phyloP scores from a whole-genome alignment of 176 grass and related monocot species.

The Guadua angustifolia region DNA sequence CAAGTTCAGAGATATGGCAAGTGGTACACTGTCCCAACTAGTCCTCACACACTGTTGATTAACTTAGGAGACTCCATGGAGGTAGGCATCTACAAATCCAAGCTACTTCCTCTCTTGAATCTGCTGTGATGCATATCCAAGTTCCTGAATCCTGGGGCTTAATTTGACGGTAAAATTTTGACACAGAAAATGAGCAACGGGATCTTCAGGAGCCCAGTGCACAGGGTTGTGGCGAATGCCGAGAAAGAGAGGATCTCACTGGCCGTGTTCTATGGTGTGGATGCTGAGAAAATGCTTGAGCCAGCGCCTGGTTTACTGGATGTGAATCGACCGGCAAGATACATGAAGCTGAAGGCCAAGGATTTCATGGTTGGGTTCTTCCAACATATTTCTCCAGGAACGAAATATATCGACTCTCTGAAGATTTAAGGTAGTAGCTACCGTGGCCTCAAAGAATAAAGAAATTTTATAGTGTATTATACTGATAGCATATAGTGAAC shows the following conservation, averaged over 20 bases:
- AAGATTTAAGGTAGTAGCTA: too few species aligned
- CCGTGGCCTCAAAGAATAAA: too few species aligned
- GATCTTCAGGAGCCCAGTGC: conserved; percentile 43
- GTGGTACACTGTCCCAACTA: conserved; percentile 47
- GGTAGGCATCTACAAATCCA: conserved; percentile 32
- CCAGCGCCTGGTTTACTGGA: conserved; percentile 41
- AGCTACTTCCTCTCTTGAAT: not conserved
- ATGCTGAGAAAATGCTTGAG: conserved; percentile 38
- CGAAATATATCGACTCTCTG: too few species aligned
- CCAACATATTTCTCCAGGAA: conserved; percentile 13
- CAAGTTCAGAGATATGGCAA: conserved; percentile 49
- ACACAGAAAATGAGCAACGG: conserved; percentile 70
- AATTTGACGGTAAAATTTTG: not conserved
- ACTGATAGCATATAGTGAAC: too few species aligned
- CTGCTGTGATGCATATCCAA: not conserved
- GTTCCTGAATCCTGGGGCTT: not conserved
- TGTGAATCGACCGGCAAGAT: conserved; percentile 26
- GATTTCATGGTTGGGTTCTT: conserved; percentile 26
- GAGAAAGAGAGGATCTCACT: conserved; percentile 52
- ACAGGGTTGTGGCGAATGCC: conserved; percentile 50
- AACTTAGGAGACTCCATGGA: conserved; percentile 53
- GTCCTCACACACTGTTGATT: conserved; percentile 38
- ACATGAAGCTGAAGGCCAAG: conserved; percentile 44
- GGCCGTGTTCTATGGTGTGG: conserved; percentile 50
- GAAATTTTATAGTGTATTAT: too few species aligned